These are phyloP conservation scores for Colletotrichum cereale DNA, from an alignment of 2,329 filamentous ascomycete genomes.

Conservation along the genomic window DNA sequence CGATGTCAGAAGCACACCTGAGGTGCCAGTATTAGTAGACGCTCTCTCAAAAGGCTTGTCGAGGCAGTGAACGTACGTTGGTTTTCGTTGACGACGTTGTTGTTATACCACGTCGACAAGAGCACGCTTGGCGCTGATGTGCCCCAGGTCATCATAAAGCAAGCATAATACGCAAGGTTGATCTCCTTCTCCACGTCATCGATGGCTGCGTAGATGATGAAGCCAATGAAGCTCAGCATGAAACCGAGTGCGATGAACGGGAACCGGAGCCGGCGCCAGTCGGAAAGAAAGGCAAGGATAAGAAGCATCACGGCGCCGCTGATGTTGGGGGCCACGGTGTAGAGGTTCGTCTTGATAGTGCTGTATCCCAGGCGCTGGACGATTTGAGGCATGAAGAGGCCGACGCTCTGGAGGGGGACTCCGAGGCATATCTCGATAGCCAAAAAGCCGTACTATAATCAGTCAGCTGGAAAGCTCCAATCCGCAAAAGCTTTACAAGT, in stretches of 20 bases:
- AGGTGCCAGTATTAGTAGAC: background rate
- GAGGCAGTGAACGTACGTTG: slow-evolving; percentile 64
- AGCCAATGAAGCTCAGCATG: slow-evolving; percentile 79
- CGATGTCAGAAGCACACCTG: slow-evolving; percentile 50
- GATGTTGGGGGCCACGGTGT: slow-evolving; percentile 85
- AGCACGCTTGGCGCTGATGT: slow-evolving; percentile 81
- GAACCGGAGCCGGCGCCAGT: slow-evolving; percentile 64
- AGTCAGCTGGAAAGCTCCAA: background rate
- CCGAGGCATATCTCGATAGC: slow-evolving; percentile 70
- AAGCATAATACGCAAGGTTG: slow-evolving; percentile 58
- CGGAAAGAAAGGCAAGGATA: slow-evolving; percentile 78
- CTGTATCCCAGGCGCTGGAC: slow-evolving; percentile 57
- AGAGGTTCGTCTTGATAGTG: slow-evolving; percentile 77
- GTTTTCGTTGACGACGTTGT: slow-evolving; percentile 84
- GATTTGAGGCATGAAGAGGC: slow-evolving; percentile 68
- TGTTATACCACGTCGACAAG: slow-evolving; percentile 78
- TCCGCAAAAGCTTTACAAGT: background rate
- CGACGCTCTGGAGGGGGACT: slow-evolving; percentile 68
- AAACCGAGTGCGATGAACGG: slow-evolving; percentile 83
- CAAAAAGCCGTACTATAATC: slow-evolving; percentile 22
- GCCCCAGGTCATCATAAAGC: slow-evolving; percentile 87
- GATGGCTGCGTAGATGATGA: slow-evolving; percentile 83
- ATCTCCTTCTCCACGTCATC: slow-evolving; percentile 68
- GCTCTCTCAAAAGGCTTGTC: background rate
- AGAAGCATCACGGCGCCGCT: slow-evolving; percentile 80